Base-by-base conservation (phyloP, 805 yeast genomes). In the Kockiozyma suomiensis region DNA sequence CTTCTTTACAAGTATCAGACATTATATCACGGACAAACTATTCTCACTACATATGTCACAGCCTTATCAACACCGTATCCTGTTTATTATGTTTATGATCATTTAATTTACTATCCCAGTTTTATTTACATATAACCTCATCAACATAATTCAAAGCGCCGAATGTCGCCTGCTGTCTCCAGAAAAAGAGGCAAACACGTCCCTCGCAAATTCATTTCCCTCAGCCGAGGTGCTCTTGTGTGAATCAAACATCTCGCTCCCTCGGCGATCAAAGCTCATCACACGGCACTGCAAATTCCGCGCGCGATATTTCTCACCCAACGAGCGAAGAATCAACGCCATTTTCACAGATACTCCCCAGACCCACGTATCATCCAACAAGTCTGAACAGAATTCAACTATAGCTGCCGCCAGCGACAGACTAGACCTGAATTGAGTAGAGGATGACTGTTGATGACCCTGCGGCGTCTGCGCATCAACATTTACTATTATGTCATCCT, bases 331-430 rank as follows among this genome's bases (percentile, higher is more conserved):
- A 37, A 50, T 50, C 13, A 40, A 13, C 15, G 60, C 60, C 60
- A 56, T 56, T 19, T 32, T 26, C 25, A 56, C 51, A 1, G 60
- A 50, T 15, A 56, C 51, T 10, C 60, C 60, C 60, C 60, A 56
- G 10, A 56, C 56, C 54, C 54, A 50, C 4, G 48, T 43, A 17
- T 51, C 60, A 13, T 50, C 56, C 12, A 56, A 19, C 49, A 56
- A 19, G 28, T 51, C 52, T n/a, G 50, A 37, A 30, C 60, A 56
- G 32, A 50, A 50, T 26, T 56, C 60, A 17, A 49, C 60, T n/a
- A 56, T 43, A 5, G 55, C 55, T 6, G 56, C 60, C 2, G 60
- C 52, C 12, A 56, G 50, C 8, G 60, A 56, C 23, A 47, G 40
- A 30, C 46, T 40, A 3, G 58, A 47, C 15, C 30, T 37, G 52